A percentile compares a stretch with the other conserved stretches of the same genome.
phyloP scores from a whole-genome alignment of 352 stramenopile genomes.

The Plasmopara muralis region DNA sequence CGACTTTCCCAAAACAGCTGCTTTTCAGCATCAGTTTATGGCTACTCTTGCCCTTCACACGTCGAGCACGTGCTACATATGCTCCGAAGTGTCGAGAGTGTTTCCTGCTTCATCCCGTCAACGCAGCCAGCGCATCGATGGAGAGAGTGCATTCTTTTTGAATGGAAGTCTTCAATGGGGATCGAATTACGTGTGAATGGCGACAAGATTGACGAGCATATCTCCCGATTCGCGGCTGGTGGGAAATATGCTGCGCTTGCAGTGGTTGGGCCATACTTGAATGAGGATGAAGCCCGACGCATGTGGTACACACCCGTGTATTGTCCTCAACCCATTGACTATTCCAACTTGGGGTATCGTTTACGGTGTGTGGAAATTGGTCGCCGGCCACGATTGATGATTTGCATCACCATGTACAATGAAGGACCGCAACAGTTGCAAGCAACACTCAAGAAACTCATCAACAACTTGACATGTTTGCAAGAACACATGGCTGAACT shows the following conservation, averaged over 20 bases:
- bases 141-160: conserved; percentile 1
- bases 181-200: not conserved
- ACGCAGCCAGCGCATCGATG: not conserved
- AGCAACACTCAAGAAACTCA: too few species aligned
- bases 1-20: not conserved
- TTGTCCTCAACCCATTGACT: too few species aligned
- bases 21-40: conserved; percentile 2
- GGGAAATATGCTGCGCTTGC: conserved; percentile 2
- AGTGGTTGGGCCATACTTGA: not conserved
- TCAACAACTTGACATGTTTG: too few species aligned
- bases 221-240: not conserved
- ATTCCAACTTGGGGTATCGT: too few species aligned
- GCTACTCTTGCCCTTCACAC: not conserved
- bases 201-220: not conserved
- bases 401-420: too few species aligned
- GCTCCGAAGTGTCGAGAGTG: not conserved
- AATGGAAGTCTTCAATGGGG: not conserved
- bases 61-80: not conserved
- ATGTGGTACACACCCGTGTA: too few species aligned
- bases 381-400: too few species aligned
- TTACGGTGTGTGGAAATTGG: too few species aligned
- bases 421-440: too few species aligned
- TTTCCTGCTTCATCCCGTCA: not conserved
- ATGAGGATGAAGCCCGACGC: too few species aligned
- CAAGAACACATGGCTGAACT: too few species aligned